Evolutionary conservation across 768 basidiomycete species (phyloP).

Genomic region (Coprinopsis marcescibilis): DNA sequence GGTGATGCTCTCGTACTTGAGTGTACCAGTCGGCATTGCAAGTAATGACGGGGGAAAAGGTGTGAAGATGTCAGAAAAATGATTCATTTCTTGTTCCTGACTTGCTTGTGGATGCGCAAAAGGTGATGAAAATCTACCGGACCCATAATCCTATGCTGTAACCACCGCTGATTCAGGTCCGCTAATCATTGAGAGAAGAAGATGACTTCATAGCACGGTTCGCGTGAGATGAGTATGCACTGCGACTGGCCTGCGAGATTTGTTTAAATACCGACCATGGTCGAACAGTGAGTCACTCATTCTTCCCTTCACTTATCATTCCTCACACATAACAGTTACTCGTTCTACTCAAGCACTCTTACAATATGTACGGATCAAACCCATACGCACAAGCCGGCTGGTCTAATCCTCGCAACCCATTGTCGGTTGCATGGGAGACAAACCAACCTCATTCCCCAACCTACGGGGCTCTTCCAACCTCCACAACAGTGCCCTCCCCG

Average conservation of each 20-base stretch:
- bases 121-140: slow-evolving; percentile 3
- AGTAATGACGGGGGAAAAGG: not conserved
- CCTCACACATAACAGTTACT: slow-evolving; percentile 1
- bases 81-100: slow-evolving; percentile 4
- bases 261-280: not conserved
- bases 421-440: slow-evolving; percentile 2
- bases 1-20: not conserved
- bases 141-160: not conserved
- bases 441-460: slow-evolving; percentile 13
- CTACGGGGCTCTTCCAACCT: slow-evolving; percentile 17
- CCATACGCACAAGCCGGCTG: slow-evolving; percentile 19
- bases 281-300: not conserved
- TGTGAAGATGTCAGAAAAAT: not conserved
- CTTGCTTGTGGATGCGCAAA: slow-evolving; percentile 1
- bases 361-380: slow-evolving; percentile 13
- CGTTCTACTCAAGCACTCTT: not conserved
- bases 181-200: not conserved
- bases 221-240: not conserved
- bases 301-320: not conserved
- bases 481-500: slow-evolving; percentile 15
- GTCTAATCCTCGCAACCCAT: slow-evolving; percentile 14
- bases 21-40: not conserved
- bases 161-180: slow-evolving; percentile 2
- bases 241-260: not conserved
- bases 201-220: not conserved